Base-by-base conservation (phyloP, 2,329 filamentous ascomycete genomes). In the Microcyclospora tardicrescens region DNA sequence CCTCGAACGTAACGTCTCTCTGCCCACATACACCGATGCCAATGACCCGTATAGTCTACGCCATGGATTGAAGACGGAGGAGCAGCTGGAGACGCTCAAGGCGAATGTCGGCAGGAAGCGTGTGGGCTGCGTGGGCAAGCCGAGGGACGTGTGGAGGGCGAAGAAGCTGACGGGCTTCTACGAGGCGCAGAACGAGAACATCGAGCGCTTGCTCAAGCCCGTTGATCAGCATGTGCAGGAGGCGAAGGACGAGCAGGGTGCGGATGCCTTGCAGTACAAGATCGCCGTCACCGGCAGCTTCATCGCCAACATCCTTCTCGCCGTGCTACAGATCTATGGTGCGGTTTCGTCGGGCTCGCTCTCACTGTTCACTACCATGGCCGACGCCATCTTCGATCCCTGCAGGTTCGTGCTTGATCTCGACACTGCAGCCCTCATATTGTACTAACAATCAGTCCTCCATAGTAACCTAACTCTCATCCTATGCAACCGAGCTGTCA, bases 301-400 rank as follows among this genome's bases (percentile, higher is more conserved):
- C 51, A 74, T 65, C 1, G 89, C 87, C 42, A 96, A 96, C 53
- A 60, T 95, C 40, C 45, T 82, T 19, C 71, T 98, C 5, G 77
- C 87, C 0, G 70, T 71, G 3, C 69, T 98, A 13, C 91, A 98
- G 62, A 67, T 95, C 29, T 98, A 93, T 58, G 91, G 81, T 33
- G 91, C 91, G 44, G 73, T 84, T 34, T 76, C 82, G 0, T 94
- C 87, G 0, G 78, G 81, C 34, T 95, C 86, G n/a, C 73, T 96
- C 28, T 94, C 89, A 5, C 77, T 98, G 34, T 95, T 96, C 66
- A 95, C 91, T 12, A 98, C 89, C 46, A 93, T 93, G 83, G 89
- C 87, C 12, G 91, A 98, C 61, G 79, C 87, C 37, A 71, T 96
- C 48, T 96, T 96, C 63, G 91, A 96, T 57, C 91, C 53, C 10